Evolutionary conservation across 2,329 filamentous ascomycete species (phyloP).

Genomic region (Aspergillus floridensis): DNA sequence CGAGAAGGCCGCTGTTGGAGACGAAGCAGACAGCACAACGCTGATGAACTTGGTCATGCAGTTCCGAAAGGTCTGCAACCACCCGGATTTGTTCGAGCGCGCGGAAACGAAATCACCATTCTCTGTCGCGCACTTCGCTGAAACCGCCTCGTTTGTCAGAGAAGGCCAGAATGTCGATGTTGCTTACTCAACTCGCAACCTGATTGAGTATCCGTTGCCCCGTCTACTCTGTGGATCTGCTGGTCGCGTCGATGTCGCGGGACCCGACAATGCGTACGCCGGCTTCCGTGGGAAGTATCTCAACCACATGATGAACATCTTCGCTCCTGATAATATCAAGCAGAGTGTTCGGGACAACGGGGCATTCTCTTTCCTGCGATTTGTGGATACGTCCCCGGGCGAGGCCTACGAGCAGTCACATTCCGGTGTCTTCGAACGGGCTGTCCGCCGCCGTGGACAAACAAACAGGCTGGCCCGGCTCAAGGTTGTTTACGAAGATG

Average conservation of each 20-base stretch:
- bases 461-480: slow-evolving; percentile 63
- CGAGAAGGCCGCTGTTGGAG: slow-evolving; percentile 90
- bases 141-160: slow-evolving; percentile 91
- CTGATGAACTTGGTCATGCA: slow-evolving; percentile 99
- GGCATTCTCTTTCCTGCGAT: slow-evolving; percentile 86
- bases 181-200: slow-evolving; percentile 80
- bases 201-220: slow-evolving; percentile 82
- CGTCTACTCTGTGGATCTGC: slow-evolving; percentile 77
- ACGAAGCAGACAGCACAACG: slow-evolving; percentile 91
- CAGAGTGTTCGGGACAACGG: slow-evolving; percentile 60
- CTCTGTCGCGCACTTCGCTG: slow-evolving; percentile 80
- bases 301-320: slow-evolving; percentile 83
- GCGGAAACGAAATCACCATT: slow-evolving; percentile 87
- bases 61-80: slow-evolving; percentile 98
- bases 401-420: slow-evolving; percentile 71
- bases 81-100: slow-evolving; percentile 93
- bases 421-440: slow-evolving; percentile 70
- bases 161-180: slow-evolving; percentile 79
- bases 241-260: slow-evolving; percentile 71
- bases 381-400: slow-evolving; percentile 71
- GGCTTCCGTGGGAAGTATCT: slow-evolving; percentile 80
- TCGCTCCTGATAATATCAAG: slow-evolving; percentile 74
- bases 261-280: slow-evolving; percentile 68
- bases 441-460: slow-evolving; percentile 55
- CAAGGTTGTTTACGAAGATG: slow-evolving; percentile 64